Evolutionary conservation across 768 basidiomycete species (phyloP).

Genomic region (Tricholoma flavovirens): DNA sequence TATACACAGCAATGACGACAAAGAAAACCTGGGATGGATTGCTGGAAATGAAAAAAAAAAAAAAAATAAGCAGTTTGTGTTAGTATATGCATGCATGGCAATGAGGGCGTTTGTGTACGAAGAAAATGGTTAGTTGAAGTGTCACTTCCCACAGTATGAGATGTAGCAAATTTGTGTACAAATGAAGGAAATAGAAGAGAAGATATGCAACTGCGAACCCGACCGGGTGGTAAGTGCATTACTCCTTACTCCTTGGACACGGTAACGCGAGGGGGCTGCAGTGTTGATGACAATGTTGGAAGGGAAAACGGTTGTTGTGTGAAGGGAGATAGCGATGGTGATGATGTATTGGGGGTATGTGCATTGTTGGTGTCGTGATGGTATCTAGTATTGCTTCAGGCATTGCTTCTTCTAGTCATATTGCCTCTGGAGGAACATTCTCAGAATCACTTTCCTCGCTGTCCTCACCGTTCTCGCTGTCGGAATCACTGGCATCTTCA

Average conservation of each 20-base stretch:
- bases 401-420: conserved; percentile 16
- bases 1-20: conserved; percentile 1
- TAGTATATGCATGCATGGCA: conserved; percentile 2
- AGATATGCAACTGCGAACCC: conserved; percentile 18
- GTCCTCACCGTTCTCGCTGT: conserved; percentile 29
- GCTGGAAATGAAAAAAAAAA: background rate
- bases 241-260: conserved; percentile 13
- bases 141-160: conserved; percentile 8
- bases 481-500: conserved; percentile 26
- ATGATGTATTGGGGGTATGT: conserved; percentile 11
- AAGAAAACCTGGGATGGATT: background rate
- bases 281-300: background rate
- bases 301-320: background rate
- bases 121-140: background rate
- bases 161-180: conserved; percentile 22
- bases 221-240: conserved; percentile 12
- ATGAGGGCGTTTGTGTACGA: conserved; percentile 1
- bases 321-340: conserved; percentile 2
- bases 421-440: conserved; percentile 26
- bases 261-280: conserved; percentile 5
- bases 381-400: conserved; percentile 1
- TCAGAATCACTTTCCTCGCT: conserved; percentile 38
- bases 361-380: conserved; percentile 10
- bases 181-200: conserved; percentile 19
- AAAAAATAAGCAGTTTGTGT: background rate